phyloP scores from a whole-genome alignment of 2,329 filamentous ascomycete genomes.

The Dothidotthia symphoricarpi region DNA sequence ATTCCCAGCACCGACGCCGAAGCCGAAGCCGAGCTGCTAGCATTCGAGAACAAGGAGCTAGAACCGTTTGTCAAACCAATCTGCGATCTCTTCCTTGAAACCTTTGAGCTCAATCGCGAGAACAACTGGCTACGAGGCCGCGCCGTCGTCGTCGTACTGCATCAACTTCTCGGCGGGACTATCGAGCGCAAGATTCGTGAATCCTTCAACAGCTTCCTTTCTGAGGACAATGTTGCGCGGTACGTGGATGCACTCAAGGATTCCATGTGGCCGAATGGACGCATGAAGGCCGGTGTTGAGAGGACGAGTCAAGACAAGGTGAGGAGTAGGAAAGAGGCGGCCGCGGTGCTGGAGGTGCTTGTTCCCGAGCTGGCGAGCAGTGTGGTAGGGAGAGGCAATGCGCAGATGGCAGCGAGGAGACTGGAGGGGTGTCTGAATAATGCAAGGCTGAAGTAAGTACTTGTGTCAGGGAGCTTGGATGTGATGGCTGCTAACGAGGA shows the following conservation, averaged over 20 bases:
- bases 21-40: constrained; percentile 89
- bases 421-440: constrained; percentile 93
- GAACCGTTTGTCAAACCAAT: constrained; percentile 98
- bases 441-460: constrained; percentile 75
- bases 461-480: not conserved
- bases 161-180: constrained; percentile 91
- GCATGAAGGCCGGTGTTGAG: constrained; percentile 49
- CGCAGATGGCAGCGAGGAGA: constrained; percentile 82
- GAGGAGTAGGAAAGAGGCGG: constrained; percentile 81
- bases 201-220: constrained; percentile 67
- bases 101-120: constrained; percentile 89
- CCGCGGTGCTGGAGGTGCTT: constrained; percentile 81
- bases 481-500: constrained; percentile 18
- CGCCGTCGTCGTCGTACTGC: constrained; percentile 91
- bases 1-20: constrained; percentile 60
- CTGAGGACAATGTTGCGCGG: constrained; percentile 74
- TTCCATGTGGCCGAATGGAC: constrained; percentile 76
- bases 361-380: constrained; percentile 88
- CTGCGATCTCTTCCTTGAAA: constrained; percentile 93
- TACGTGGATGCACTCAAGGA: constrained; percentile 74
- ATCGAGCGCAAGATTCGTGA: constrained; percentile 95
- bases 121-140: constrained; percentile 97
- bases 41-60: constrained; percentile 76
- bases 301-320: constrained; percentile 72
- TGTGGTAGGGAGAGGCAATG: constrained; percentile 90